Conservation (phyloP, 2,329 filamentous ascomycete species). For the Penicillium thymicola region DNA sequence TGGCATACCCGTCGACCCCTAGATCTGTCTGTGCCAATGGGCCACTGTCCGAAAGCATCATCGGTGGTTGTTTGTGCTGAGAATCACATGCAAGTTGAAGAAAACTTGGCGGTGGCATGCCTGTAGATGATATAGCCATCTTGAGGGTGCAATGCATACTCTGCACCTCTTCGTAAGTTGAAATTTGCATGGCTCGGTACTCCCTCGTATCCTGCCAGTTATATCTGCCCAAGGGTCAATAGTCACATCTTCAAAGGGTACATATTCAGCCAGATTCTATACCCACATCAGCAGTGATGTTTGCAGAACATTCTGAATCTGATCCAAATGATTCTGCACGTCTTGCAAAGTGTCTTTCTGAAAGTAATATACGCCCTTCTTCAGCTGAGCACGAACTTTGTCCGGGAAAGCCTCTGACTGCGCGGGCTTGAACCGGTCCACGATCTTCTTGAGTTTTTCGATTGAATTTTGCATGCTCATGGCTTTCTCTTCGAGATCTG, state of each 20-base stretch:
- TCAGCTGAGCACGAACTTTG: neutral
- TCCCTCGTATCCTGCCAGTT: neutral
- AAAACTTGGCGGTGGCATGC: neutral
- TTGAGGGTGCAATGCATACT: neutral
- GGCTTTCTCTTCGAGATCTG: neutral
- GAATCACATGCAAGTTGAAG: neutral
- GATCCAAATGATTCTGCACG: neutral
- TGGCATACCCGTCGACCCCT: neutral
- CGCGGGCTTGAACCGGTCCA: neutral
- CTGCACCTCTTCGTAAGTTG: neutral
- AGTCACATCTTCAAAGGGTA: too few relatives aligned
- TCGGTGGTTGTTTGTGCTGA: neutral
- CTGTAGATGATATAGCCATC: neutral
- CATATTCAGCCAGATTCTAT: neutral
- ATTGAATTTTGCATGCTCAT: neutral
- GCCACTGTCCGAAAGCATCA: neutral
- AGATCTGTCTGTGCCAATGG: neutral
- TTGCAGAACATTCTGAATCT: neutral
- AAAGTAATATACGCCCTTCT: neutral
- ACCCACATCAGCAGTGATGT: neutral
- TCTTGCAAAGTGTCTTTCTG: neutral
- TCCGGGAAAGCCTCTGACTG: neutral
- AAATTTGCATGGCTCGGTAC: neutral
- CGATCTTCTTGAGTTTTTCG: neutral
- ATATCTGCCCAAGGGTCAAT: neutral